These are phyloP conservation scores for Lagerstroemia speciosa DNA, from an alignment of 345 rosid genomes.

Conservation along the genomic window DNA sequence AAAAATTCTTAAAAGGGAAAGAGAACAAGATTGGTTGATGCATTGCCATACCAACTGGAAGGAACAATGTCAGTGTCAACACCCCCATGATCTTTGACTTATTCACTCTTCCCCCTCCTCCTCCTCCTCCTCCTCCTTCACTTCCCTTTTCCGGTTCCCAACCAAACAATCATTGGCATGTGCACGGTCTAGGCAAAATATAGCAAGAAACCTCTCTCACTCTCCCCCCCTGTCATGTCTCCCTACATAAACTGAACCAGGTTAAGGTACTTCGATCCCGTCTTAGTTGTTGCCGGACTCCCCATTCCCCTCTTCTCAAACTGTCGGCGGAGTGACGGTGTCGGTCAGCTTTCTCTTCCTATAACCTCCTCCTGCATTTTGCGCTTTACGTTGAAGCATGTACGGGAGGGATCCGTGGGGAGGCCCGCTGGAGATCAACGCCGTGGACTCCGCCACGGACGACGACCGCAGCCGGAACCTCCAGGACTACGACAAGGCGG, in stretches of 20 bases:
- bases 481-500: constrained; percentile 76
- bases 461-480: constrained; percentile 87
- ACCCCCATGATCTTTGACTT: not conserved
- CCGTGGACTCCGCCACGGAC: constrained; percentile 94
- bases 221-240: not conserved
- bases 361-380: not conserved
- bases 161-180: not conserved
- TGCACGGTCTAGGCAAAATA: not conserved
- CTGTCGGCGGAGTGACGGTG: not conserved
- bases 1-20: too few species aligned
- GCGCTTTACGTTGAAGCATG: constrained; percentile 23
- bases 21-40: not conserved
- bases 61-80: not conserved
- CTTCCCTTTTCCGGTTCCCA: not conserved
- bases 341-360: not conserved
- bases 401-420: constrained; percentile 99
- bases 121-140: not conserved
- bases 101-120: not conserved
- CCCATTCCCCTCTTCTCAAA: not conserved
- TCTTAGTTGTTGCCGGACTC: not conserved
- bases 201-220: not conserved
- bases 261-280: not conserved
- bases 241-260: not conserved
- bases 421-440: constrained; percentile 85
- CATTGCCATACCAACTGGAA: not conserved